Evolutionary conservation across 352 stramenopile species (phyloP).

Genomic region (Phytophthora macrochlamydospora): DNA sequence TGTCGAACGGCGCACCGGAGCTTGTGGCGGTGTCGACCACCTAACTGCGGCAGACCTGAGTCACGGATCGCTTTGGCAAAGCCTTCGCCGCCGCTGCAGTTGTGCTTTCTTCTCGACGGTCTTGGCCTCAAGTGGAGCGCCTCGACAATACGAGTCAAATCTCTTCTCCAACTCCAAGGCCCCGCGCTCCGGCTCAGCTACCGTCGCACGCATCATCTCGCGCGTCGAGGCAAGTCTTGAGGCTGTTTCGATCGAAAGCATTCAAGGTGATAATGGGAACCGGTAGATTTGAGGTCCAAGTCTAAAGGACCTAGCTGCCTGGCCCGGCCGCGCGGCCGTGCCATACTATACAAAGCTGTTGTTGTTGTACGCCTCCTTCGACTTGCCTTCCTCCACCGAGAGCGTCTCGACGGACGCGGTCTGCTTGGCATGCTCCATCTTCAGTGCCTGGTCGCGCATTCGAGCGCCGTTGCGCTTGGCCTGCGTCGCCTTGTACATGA

Average conservation of each 20-base stretch:
- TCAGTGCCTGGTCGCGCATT: constrained; percentile 23
- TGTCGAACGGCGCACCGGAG: not conserved
- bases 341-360: constrained; percentile 43
- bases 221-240: not conserved
- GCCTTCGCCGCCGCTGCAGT: no score
- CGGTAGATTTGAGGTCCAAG: constrained; percentile 1
- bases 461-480: constrained; percentile 19
- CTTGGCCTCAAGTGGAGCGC: no score
- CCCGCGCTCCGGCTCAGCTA: constrained; percentile 17
- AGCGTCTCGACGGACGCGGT: constrained; percentile 21
- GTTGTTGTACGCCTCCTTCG: constrained; percentile 36
- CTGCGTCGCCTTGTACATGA: constrained; percentile 34
- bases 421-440: constrained; percentile 33
- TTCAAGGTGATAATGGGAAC: not conserved
- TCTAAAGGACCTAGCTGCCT: not conserved
- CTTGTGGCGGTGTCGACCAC: constrained; percentile 4
- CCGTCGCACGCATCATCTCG: constrained; percentile 5
- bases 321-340: not conserved
- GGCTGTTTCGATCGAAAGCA: not conserved
- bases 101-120: no score
- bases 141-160: constrained; percentile 6
- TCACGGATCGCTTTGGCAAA: no score
- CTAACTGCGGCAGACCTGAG: constrained; percentile 8
- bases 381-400: constrained; percentile 25
- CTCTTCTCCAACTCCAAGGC: constrained; percentile 5